Conservation (phyloP, 2,329 filamentous ascomycete species). For the Byssochlamys sp. region DNA sequence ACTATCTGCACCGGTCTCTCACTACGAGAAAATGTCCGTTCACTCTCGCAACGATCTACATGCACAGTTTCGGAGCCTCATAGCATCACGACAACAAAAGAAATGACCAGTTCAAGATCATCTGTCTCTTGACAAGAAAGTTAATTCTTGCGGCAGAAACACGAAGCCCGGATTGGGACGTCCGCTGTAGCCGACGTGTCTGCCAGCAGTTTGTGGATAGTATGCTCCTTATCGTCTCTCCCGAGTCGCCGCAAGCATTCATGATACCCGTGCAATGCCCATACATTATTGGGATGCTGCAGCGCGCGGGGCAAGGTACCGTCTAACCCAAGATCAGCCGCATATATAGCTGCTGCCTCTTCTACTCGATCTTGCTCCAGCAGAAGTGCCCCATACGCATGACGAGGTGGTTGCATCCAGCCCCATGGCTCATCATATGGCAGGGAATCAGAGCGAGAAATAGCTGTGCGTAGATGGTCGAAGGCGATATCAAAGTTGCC, state of each 20-base stretch:
- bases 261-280: slow-evolving; percentile 61
- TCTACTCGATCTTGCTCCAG: slow-evolving; percentile 55
- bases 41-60: not conserved
- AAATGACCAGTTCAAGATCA: not conserved
- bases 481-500: slow-evolving; percentile 53
- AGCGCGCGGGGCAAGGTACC: slow-evolving; percentile 28
- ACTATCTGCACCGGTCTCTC: too few species aligned
- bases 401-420: slow-evolving; percentile 67
- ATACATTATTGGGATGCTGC: slow-evolving; percentile 61
- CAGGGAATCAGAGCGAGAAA: slow-evolving; percentile 50
- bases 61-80: not conserved
- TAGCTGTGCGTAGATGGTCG: slow-evolving; percentile 45
- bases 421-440: slow-evolving; percentile 68
- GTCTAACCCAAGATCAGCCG: slow-evolving; percentile 48
- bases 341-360: slow-evolving; percentile 48
- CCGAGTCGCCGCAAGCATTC: slow-evolving; percentile 54
- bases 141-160: slow-evolving; percentile 35
- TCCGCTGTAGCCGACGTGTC: slow-evolving; percentile 46
- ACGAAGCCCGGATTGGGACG: slow-evolving; percentile 46
- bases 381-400: slow-evolving; percentile 60
- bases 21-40: too few species aligned
- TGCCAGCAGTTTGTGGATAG: slow-evolving; percentile 39
- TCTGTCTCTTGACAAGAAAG: not conserved
- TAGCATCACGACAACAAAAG: not conserved
- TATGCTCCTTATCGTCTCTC: slow-evolving; percentile 13